A percentile compares a stretch with the other conserved stretches of the same genome.
These are phyloP conservation scores for Arthrobotrys sphaeroides DNA, from an alignment of 2,329 filamentous ascomycete species.

Conservation along the genomic window DNA sequence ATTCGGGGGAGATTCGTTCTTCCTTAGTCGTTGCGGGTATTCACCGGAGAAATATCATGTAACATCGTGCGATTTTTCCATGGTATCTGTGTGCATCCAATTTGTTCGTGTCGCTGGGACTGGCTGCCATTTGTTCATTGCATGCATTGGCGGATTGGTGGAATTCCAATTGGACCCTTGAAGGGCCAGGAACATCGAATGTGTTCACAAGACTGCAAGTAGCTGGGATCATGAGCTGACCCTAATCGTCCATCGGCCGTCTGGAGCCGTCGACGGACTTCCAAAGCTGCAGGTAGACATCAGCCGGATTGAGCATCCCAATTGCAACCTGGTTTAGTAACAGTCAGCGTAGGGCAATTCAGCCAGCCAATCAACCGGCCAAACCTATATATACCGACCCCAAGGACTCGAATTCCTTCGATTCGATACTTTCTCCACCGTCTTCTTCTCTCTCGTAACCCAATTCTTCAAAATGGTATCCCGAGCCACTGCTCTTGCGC, in stretches of 20 bases:
- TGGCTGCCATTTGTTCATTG: neutral
- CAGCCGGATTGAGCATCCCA: conserved; percentile 37
- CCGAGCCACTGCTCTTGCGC: conserved; percentile 39
- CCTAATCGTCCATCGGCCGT: conserved; percentile 23
- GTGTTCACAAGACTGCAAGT: conserved; percentile 20
- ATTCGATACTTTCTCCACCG: neutral
- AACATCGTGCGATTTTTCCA: neutral
- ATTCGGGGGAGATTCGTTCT: conserved; percentile 10
- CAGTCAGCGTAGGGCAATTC: conserved; percentile 12
- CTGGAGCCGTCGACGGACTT: conserved; percentile 38
- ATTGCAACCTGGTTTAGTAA: neutral
- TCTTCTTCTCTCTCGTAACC: conserved; percentile 9
- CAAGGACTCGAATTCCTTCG: neutral
- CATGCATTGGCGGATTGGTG: conserved; percentile 12
- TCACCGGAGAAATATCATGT: conserved; percentile 15
- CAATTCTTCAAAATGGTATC: conserved; percentile 45
- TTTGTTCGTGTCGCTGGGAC: neutral
- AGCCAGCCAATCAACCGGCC: conserved; percentile 19
- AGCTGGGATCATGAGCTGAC: conserved; percentile 1
- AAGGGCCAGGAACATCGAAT: conserved; percentile 1
- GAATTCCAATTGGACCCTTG: conserved; percentile 16
- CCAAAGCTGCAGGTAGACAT: conserved; percentile 40
- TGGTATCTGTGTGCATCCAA: neutral
- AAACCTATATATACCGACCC: conserved; percentile 25
- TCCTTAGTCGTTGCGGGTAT: neutral